Evolutionary conservation across 1,284 basidiomycete species (phyloP), one percentile per base, ranked within the genome.

Genomic region (Moniliophthora roreri): DNA sequence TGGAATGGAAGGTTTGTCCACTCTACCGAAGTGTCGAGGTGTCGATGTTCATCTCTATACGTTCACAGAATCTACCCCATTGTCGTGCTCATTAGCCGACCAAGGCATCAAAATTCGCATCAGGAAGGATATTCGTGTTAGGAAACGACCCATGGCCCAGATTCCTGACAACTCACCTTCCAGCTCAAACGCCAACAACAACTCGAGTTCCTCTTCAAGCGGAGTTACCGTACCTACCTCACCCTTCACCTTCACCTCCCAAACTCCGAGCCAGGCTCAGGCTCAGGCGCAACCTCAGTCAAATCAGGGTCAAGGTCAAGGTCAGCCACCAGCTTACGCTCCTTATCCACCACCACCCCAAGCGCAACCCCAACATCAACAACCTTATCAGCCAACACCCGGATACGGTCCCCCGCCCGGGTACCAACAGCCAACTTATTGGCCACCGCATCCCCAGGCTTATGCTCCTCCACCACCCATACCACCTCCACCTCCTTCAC

Each of bases 41-140:
- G 16, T 40, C 15, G 36, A 18, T 38, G n/a, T 9, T 45, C 18
- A n/a, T 49, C 46, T 18, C 23, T 26, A 47, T 52, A 51, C 54
- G 37, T 47, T 38, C 35, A 52, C 66, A 91, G 92, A 93, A 69
- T 93, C 91, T 0, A 95, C 93, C 0, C 86, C 89, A 15, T 76
- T 95, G 0, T 95, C 93, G 1, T 91, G 88, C 60, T 89, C 89
- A 0, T 81, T 96, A 53, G 91, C 93, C 9, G 90, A 93, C 63
- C 93, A 96, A 70, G 93, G 93, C 3, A 90, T 95, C 67, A 95
- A 95, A 70, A 94, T 96, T 46, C 85, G 93, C 23, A 94, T 95
- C 37, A 82, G 93, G 40, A 94, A 93, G 67, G 91, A 94, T 60
- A 91, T 91, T 38, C 83, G 90, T 1, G 84, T 89, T 21, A 80